These are phyloP conservation scores for Cucurbita pepo DNA, from an alignment of 306 rosid species.

Conservation along the genomic window DNA sequence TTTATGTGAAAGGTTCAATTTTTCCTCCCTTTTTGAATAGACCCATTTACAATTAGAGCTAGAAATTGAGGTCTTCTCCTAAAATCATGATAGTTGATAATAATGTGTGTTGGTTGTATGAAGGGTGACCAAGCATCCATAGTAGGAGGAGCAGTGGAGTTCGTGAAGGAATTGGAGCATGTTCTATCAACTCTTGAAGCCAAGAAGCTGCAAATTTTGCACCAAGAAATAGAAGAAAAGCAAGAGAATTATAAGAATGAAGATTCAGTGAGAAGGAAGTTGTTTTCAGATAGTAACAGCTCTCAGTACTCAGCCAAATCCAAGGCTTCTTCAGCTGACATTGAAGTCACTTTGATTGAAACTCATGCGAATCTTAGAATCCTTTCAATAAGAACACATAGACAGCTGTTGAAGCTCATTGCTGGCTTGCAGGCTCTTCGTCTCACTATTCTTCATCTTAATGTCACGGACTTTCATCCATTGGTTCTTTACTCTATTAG, in stretches of 20 bases:
- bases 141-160: slow-evolving; percentile 90
- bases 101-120: neutral
- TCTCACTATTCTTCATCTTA: slow-evolving; percentile 73
- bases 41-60: neutral
- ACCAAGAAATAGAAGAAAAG: neutral
- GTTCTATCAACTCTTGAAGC: slow-evolving; percentile 60
- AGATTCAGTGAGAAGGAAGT: neutral
- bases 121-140: slow-evolving; percentile 97
- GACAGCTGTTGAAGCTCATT: slow-evolving; percentile 41
- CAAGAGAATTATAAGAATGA: neutral
- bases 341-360: slow-evolving; percentile 83
- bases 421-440: slow-evolving; percentile 53
- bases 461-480: slow-evolving; percentile 47
- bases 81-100: neutral
- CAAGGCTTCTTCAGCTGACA: slow-evolving; percentile 58
- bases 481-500: slow-evolving; percentile 70
- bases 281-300: slow-evolving; percentile 36
- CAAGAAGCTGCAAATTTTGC: slow-evolving; percentile 44
- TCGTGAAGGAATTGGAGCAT: slow-evolving; percentile 78
- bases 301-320: slow-evolving; percentile 43
- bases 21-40: neutral
- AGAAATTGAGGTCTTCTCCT: neutral
- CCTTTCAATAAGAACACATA: slow-evolving; percentile 32
- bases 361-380: slow-evolving; percentile 81
- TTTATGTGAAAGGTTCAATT: neutral